Conservation (phyloP, 805 yeast genomes). For the Candida mattraensis region DNA sequence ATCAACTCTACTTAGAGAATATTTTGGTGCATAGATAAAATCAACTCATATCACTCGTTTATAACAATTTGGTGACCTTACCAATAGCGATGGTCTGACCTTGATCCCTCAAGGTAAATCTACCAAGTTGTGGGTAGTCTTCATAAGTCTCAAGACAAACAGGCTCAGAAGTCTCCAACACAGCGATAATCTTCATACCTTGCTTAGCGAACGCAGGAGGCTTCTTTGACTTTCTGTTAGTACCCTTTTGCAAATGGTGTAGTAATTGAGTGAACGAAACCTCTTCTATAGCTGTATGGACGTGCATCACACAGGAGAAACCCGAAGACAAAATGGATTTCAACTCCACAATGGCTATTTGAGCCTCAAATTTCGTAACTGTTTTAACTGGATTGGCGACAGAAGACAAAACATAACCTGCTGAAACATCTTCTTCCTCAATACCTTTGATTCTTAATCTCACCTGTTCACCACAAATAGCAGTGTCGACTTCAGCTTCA, state of each 20-base stretch:
- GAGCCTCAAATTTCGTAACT: conserved; percentile 90
- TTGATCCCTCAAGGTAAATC: conserved; percentile 98
- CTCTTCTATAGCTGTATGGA: conserved; percentile 98
- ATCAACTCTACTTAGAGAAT: neutral
- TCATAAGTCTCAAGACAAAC: conserved; percentile 92
- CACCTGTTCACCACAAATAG: conserved; percentile 96
- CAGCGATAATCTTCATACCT: conserved; percentile 98
- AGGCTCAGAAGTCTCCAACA: conserved; percentile 80
- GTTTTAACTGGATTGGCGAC: conserved; percentile 86
- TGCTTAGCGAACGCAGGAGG: conserved; percentile 98
- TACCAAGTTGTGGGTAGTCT: conserved; percentile 94
- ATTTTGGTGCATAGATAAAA: neutral
- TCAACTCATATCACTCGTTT: conserved; percentile 23
- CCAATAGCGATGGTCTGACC: conserved; percentile 99
- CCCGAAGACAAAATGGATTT: conserved; percentile 94
- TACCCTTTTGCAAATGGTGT: conserved; percentile 94
- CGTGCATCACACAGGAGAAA: conserved; percentile 97
- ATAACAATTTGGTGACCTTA: conserved; percentile 86
- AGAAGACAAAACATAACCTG: conserved; percentile 90
- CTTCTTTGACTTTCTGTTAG: conserved; percentile 93
- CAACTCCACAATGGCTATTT: conserved; percentile 94
- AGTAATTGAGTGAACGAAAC: conserved; percentile 76
- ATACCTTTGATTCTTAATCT: conserved; percentile 90
- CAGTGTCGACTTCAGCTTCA: conserved; percentile 88
- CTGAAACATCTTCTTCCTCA: conserved; percentile 93